phyloP scores from a whole-genome alignment of 257 asterid species.

The Fraxinus quadrangulata region DNA sequence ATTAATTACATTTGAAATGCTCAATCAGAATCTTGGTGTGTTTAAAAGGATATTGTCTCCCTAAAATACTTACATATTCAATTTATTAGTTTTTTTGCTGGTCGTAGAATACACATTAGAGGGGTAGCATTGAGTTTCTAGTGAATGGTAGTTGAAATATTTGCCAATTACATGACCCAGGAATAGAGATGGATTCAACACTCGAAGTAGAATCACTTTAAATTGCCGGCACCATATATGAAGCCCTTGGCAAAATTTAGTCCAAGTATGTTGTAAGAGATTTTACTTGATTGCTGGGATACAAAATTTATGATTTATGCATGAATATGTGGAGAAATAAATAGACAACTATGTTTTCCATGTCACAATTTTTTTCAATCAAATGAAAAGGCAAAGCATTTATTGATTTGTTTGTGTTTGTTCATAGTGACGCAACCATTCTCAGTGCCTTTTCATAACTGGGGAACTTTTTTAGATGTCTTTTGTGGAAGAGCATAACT shows the following conservation, averaged over 20 bases:
- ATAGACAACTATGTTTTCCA: no score
- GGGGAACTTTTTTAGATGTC: background rate
- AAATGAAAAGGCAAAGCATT: background rate
- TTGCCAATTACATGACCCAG: background rate
- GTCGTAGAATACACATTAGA: background rate
- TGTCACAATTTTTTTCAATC: background rate
- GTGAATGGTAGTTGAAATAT: background rate
- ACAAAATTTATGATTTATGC: background rate
- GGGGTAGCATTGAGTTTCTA: background rate
- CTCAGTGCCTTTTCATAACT: background rate
- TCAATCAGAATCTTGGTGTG: background rate
- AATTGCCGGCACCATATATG: no score
- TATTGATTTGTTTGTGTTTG: background rate
- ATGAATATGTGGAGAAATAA: no score
- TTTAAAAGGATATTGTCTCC: background rate
- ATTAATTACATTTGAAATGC: background rate
- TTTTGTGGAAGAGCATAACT: background rate
- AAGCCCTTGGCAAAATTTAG: background rate
- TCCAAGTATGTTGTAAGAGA: background rate
- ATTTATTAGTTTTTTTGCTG: background rate
- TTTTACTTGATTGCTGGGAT: background rate
- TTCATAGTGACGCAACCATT: background rate
- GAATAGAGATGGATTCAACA: background rate
- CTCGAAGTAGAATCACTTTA: background rate
- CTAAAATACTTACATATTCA: no score